A percentile compares a stretch with the other conserved stretches of the same genome.
Conservation (phyloP, 2,329 filamentous ascomycete genomes). For the Pseudogymnoascus sp. region DNA sequence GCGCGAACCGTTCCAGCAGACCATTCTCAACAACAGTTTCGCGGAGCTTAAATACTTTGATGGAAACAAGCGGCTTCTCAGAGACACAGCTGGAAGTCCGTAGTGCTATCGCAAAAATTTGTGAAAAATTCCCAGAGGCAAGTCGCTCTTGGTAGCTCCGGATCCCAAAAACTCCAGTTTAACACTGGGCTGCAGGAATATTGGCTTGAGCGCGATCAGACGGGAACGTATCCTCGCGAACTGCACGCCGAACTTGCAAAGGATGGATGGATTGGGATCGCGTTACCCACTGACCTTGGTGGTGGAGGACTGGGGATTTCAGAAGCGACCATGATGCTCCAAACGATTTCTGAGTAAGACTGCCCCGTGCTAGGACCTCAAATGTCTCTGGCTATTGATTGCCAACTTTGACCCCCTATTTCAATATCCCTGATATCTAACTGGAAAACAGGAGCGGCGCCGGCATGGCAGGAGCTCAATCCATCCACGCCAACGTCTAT, state of each 20-base stretch:
- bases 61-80: constrained; percentile 67
- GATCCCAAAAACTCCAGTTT: not conserved
- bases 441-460: constrained; percentile 49
- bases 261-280: constrained; percentile 76
- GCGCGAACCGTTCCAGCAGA: not conserved
- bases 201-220: constrained; percentile 68
- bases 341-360: constrained; percentile 60
- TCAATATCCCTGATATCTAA: not conserved
- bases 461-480: constrained; percentile 65
- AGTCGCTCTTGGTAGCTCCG: constrained; percentile 8
- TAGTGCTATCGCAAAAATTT: constrained; percentile 62
- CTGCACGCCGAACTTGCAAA: constrained; percentile 68
- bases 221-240: constrained; percentile 63
- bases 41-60: constrained; percentile 36
- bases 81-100: constrained; percentile 66
- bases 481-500: constrained; percentile 62
- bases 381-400: not conserved
- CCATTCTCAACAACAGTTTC: not conserved
- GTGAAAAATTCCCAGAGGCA: constrained; percentile 58
- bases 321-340: constrained; percentile 82
- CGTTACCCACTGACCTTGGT: constrained; percentile 65
- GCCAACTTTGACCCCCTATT: not conserved
- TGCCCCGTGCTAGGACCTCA: not conserved
- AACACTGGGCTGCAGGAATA: constrained; percentile 41
- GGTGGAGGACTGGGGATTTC: constrained; percentile 71